Evolutionary conservation across 2,329 filamentous ascomycete species (phyloP), one percentile per base, ranked within the genome.

Genomic region (Teratosphaeria destructans): DNA sequence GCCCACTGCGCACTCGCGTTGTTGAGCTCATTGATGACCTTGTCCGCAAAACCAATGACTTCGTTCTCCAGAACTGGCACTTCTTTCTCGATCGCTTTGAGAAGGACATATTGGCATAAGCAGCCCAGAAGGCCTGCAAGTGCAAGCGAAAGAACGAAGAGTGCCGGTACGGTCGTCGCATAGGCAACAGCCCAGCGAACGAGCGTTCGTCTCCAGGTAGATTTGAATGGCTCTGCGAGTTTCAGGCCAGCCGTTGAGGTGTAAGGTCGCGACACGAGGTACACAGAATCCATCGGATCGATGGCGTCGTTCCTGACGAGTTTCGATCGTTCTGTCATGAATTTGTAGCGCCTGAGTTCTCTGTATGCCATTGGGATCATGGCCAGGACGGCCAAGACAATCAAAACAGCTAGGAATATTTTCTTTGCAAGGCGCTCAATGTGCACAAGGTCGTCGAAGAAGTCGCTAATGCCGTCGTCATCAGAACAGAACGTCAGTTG

Each of bases 271-370:
- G 90, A 92, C 35, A 87, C 85, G 65, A 96, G 88, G 75, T 96
- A 95, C 52, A 95, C 84, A 39, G 92, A 85, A 71, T 97, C 93
- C 81, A 96, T 85, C 0, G 88, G 82, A 68, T 97, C 91, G 70
- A 85, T 85, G 34, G 84, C 82, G 59, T 86, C 79, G 65, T 82
- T 78, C 54, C 80, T 77, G 65, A 95, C 81, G 35, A 91, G 78
- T 59, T 80, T 77, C 26, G 89, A 83, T 60, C 87, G 85, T 65
- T 86, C 78, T 72, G 87, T 83, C 80, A 91, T 88, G 35, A 79
- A 81, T 54, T 84, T 82, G 84, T 87, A 97, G 58, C 88, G 82
- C 65, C 85, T 83, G 62, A 92, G 85, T 75, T 97, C 92, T 61
- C 87, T 79, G 74, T 82, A 92, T 12, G 85, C 88, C 86, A 95